Evolutionary conservation across 1,139 yeast genomes (phyloP).

Genomic region (Meyerozyma athensensis): DNA sequence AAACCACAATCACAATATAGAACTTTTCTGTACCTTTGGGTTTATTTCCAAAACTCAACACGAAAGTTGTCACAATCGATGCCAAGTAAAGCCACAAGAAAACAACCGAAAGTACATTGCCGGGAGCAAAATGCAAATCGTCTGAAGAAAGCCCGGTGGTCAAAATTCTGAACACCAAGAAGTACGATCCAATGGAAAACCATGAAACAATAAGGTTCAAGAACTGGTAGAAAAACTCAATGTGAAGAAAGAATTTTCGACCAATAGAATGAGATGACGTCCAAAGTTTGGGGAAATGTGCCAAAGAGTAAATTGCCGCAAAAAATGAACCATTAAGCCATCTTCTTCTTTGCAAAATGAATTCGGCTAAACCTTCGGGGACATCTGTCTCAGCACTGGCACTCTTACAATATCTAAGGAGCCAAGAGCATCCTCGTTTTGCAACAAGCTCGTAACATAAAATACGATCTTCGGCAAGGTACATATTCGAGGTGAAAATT

Average conservation of each 20-base stretch:
- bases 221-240: constrained; percentile 42
- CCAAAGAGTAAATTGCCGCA: constrained; percentile 45
- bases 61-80: constrained; percentile 22
- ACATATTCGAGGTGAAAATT: constrained; percentile 47
- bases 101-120: constrained; percentile 20
- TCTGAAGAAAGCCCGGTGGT: constrained; percentile 51
- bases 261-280: constrained; percentile 37
- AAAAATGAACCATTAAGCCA: constrained; percentile 50
- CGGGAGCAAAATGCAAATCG: constrained; percentile 31
- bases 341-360: constrained; percentile 45
- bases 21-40: constrained; percentile 23
- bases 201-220: constrained; percentile 29
- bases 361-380: constrained; percentile 43
- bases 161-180: constrained; percentile 64
- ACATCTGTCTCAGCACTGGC: constrained; percentile 50
- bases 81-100: constrained; percentile 23
- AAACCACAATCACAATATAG: constrained; percentile 17
- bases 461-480: constrained; percentile 48
- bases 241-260: constrained; percentile 38
- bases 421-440: constrained; percentile 40
- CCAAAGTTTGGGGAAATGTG: constrained; percentile 43
- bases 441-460: constrained; percentile 48
- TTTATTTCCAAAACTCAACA: constrained; percentile 25
- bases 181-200: constrained; percentile 60
- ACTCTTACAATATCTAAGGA: constrained; percentile 41